Conservation (phyloP, 805 yeast genomes). For the Debaryomyces prosopidis region DNA sequence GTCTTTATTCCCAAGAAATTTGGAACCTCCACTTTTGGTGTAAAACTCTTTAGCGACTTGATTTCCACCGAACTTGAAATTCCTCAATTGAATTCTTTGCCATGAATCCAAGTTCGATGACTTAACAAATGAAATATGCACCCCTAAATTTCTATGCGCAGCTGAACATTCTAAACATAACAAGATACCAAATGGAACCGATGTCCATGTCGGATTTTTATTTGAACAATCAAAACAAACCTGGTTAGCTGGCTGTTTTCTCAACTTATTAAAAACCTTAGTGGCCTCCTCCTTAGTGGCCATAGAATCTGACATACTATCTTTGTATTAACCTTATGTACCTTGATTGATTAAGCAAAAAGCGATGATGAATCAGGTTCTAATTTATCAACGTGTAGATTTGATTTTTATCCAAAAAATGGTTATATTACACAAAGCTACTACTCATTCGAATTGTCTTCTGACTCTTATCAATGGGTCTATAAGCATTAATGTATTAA, state of each 20-base stretch:
- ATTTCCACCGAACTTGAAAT: conserved; percentile 94
- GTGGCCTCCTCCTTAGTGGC: conserved; percentile 72
- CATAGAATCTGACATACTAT: conserved; percentile 43
- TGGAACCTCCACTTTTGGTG: conserved; percentile 81
- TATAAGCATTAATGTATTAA: neutral
- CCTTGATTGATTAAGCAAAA: neutral
- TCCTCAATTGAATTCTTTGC: conserved; percentile 86
- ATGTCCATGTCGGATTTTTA: conserved; percentile 97
- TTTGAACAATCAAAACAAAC: conserved; percentile 92
- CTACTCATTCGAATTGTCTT: neutral
- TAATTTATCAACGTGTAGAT: conserved; percentile 1
- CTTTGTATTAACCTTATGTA: neutral
- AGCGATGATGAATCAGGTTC: neutral
- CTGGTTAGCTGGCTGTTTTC: conserved; percentile 71
- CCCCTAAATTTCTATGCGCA: conserved; percentile 93
- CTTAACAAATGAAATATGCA: conserved; percentile 92
- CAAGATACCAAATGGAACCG: conserved; percentile 92
- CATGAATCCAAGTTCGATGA: conserved; percentile 91
- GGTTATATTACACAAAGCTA: neutral
- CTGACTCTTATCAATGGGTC: neutral
- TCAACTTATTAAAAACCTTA: conserved; percentile 61
- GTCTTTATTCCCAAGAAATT: conserved; percentile 50
- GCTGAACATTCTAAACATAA: conserved; percentile 94
- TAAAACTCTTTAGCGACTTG: conserved; percentile 81
- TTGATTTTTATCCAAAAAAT: neutral